Percentiles rank a stretch among this genome's conserved stretches.
phyloP scores from a whole-genome alignment of 768 basidiomycete species.

The Inosperma sp. region DNA sequence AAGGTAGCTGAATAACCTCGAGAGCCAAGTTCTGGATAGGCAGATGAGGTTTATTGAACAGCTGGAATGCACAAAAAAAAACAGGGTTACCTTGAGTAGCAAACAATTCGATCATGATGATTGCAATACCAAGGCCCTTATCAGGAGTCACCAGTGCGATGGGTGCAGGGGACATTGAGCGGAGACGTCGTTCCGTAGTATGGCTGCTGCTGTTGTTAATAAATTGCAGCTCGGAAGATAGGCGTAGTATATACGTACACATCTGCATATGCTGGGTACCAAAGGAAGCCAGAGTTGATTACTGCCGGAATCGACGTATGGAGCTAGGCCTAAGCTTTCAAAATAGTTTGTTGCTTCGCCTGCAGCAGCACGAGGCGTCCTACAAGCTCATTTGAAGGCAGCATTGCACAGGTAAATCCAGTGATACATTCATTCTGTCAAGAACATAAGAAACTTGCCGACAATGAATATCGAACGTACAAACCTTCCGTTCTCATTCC shows the following conservation, averaged over 20 bases:
- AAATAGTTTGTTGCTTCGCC: conserved; percentile 13
- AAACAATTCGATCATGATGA: no score
- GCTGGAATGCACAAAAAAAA: no score
- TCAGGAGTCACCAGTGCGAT: neutral
- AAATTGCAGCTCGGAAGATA: no score
- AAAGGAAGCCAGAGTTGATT: conserved; percentile 48
- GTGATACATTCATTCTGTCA: conserved; percentile 61
- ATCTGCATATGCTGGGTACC: neutral
- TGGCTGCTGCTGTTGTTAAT: neutral
- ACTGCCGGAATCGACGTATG: conserved; percentile 38
- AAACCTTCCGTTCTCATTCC: conserved; percentile 67
- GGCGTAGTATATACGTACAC: no score
- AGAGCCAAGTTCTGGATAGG: no score
- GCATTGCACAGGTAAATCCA: conserved; percentile 59
- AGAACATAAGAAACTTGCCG: neutral
- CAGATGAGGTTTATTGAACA: no score
- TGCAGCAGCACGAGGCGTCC: neutral
- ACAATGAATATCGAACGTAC: neutral
- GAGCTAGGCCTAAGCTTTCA: conserved; percentile 30
- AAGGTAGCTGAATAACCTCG: no score
- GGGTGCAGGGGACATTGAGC: conserved; percentile 27
- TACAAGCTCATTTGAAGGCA: conserved; percentile 30
- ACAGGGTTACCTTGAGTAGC: no score
- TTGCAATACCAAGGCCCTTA: no score
- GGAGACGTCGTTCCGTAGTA: no score